Conservation (phyloP, 164 flowering plant genomes). For the Nelumbo lutea region DNA sequence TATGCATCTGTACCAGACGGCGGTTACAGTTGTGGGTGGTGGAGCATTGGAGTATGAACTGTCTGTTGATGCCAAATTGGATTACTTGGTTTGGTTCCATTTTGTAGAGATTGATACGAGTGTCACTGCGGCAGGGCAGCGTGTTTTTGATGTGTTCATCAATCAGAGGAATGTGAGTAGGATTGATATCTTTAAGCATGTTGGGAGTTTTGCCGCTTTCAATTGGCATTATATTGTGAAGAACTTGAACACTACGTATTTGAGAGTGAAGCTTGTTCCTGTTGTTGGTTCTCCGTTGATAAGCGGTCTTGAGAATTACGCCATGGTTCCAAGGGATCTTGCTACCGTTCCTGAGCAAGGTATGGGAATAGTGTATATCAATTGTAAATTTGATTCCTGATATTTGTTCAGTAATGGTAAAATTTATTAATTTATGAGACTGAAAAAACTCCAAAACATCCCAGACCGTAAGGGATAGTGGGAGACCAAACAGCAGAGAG, state of each 20-base stretch:
- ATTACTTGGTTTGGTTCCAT: slow-evolving; percentile 89
- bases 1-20: slow-evolving; percentile 69
- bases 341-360: slow-evolving; percentile 80
- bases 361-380: slow-evolving; percentile 17
- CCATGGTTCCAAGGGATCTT: slow-evolving; percentile 74
- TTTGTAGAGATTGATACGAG: slow-evolving; percentile 83
- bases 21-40: slow-evolving; percentile 30
- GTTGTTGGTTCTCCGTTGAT: slow-evolving; percentile 67
- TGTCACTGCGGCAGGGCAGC: slow-evolving; percentile 52
- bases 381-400: background rate
- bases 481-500: no score
- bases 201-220: slow-evolving; percentile 71
- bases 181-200: slow-evolving; percentile 66
- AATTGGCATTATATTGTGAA: slow-evolving; percentile 57
- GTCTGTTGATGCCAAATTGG: slow-evolving; percentile 78
- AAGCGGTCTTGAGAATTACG: slow-evolving; percentile 90
- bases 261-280: slow-evolving; percentile 66
- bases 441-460: no score
- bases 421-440: no score
- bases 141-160: slow-evolving; percentile 80
- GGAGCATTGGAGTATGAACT: slow-evolving; percentile 54
- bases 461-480: no score
- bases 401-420: background rate
- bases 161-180: slow-evolving; percentile 64
- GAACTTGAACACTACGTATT: slow-evolving; percentile 58